phyloP scores from a whole-genome alignment of 768 basidiomycete genomes.

The Tephrocybe sp. region DNA sequence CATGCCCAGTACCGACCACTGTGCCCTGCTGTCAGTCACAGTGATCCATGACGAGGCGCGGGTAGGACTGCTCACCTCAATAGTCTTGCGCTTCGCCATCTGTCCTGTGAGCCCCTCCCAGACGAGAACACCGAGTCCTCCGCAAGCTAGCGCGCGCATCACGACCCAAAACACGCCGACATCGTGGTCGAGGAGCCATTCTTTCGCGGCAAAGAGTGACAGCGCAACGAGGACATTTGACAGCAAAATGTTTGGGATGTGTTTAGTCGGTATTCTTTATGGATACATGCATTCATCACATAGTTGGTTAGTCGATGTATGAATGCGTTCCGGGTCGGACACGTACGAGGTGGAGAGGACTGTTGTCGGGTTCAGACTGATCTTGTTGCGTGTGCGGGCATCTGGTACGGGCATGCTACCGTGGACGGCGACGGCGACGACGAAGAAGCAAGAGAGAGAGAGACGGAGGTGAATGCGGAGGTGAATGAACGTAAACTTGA shows the following conservation, averaged over 20 bases:
- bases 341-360: constrained; percentile 58
- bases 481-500: not conserved
- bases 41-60: constrained; percentile 6
- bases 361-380: constrained; percentile 56
- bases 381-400: constrained; percentile 66
- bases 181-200: constrained; percentile 64
- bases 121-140: constrained; percentile 61
- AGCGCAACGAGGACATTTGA: constrained; percentile 66
- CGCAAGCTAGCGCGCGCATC: constrained; percentile 70
- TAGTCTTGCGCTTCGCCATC: constrained; percentile 48
- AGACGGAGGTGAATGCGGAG: not conserved
- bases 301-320: constrained; percentile 17
- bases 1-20: constrained; percentile 75
- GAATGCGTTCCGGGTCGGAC: not conserved
- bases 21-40: not conserved
- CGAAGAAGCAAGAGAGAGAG: constrained; percentile 5
- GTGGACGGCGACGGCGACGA: constrained; percentile 11
- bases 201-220: constrained; percentile 63
- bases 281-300: constrained; percentile 3
- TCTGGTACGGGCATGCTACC: constrained; percentile 61
- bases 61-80: constrained; percentile 51
- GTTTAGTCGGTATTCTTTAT: constrained; percentile 50
- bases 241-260: constrained; percentile 55
- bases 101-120: constrained; percentile 62
- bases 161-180: constrained; percentile 77